Base-by-base conservation (phyloP, 768 basidiomycete genomes). In the Tricholoma saponaceum region DNA sequence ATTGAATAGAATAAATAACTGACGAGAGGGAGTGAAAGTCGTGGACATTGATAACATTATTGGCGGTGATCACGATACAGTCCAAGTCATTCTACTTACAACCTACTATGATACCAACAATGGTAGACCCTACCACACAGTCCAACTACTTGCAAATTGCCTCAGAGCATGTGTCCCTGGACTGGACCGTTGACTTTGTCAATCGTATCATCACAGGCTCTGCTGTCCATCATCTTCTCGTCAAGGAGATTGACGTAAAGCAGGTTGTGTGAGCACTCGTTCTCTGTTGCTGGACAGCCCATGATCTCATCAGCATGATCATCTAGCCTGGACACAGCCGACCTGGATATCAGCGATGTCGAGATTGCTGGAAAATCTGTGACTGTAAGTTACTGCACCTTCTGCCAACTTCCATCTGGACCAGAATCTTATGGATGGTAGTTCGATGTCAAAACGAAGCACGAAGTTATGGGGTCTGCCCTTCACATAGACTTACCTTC, bases 101-200 rank as follows among this genome's bases (percentile, higher is more conserved):
- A n/a, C n/a, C n/a, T 32, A 32, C 30, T 10, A 37, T 8, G 23
- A 28, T 20, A 16, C 6, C 51, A 37, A 35, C 53, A 13, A 67
- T 66, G 66, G 26, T 60, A 30, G 89, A 92, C 66, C 86, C 85
- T 18, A 84, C 90, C 0, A 87, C 89, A 0, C 89, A 93, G 66
- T 82, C 92, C 22, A 97, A 97, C 74, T 92, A 90, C 70, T 69
- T 73, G 4, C 73, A 86, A 49, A 79, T 95, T 61, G 70, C 75
- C 2, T 85, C 89, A 0, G 77, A 82, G 35, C 84, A 92, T 67
- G 72, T 94, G 14, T 72, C 80, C 20, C 83, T 97, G 52, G 80
- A 89, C 61, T 96, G 93, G 94, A 72, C 64, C 0, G 72, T 97
- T 60, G 86, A 97, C 72, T 97, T 93, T 68, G 64, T 76, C 30